Base-by-base conservation (phyloP, 306 rosid genomes). In the Rubus parviflorus region DNA sequence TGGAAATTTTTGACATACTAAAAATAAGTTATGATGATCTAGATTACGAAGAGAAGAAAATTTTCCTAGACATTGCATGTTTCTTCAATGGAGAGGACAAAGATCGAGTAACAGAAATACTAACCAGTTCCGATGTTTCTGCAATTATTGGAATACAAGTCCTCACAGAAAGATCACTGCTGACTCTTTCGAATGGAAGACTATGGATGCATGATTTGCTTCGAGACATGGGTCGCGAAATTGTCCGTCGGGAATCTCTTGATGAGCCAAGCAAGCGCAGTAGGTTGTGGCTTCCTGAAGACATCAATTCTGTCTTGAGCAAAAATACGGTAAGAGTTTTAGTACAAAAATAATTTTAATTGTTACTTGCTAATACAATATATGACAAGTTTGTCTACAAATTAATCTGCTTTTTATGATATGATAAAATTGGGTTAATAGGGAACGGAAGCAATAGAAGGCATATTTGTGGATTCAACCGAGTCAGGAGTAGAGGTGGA, bases 181-280 rank as follows among this genome's bases (percentile, higher is more conserved):
- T 78, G 8, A 47, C 42, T 22, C 1, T 65, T 12, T 64, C 53
- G 3, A 17, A 78, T 47, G 76, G 53, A 0, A 46, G 16, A 30
- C 12, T 78, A 45, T 20, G 52, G 57, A 70, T 78, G 81, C 81
- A 78, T 17, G 76, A 78, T 60, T 70, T 70, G 76, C 72, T 78
- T 3, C 76, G 60, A 78, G 42, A 78, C 47, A 78, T 70, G 81
- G 76, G 81, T 37, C 63, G 40, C 5, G 51, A 37, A 20, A 61
- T 78, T 38, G 81, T 78, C 13, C 30, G 45, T 2, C 8, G 20
- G 47, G 45, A 78, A n/a, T 78, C 53, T 30, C 80, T 75, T 0
- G 7, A 78, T 0, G 64, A 70, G 12, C 81, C 63, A 0, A 45
- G 73, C 43, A 70, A 25, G 42, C 51, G 76, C 17, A 70, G 53